A percentile compares a stretch with the other conserved stretches of the same genome.
Evolutionary conservation across 2,329 filamentous ascomycete genomes (phyloP).

Genomic region (Pseudonectria buxi): DNA sequence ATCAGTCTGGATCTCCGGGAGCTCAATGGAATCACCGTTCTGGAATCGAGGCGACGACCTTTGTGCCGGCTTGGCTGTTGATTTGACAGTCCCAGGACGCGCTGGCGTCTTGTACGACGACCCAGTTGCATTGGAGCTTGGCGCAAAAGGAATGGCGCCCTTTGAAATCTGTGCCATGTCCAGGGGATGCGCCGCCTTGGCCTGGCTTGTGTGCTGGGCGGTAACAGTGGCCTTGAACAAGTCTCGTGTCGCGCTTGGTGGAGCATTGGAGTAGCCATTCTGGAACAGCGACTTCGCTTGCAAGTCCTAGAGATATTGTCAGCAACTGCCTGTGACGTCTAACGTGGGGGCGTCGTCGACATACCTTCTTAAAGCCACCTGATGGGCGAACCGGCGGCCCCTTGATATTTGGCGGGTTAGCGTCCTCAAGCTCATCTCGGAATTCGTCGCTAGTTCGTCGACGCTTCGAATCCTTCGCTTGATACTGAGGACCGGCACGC

Average conservation of each 20-base stretch:
- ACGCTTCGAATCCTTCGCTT: slow-evolving; percentile 68
- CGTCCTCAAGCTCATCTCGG: slow-evolving; percentile 55
- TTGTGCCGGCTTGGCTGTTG: slow-evolving; percentile 51
- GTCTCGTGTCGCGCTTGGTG: slow-evolving; percentile 46
- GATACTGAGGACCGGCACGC: slow-evolving; percentile 55
- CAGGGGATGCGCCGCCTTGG: slow-evolving; percentile 60
- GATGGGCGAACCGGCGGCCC: slow-evolving; percentile 82
- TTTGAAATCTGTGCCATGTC: slow-evolving; percentile 86
- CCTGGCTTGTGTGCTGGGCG: slow-evolving; percentile 58
- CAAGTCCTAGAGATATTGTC: slow-evolving; percentile 45
- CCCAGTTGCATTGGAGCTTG: slow-evolving; percentile 52
- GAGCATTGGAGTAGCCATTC: slow-evolving; percentile 54
- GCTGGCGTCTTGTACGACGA: slow-evolving; percentile 64
- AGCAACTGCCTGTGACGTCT: background rate
- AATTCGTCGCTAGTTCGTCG: slow-evolving; percentile 69
- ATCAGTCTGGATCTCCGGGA: slow-evolving; percentile 93
- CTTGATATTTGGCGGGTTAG: slow-evolving; percentile 58
- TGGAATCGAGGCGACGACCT: slow-evolving; percentile 78
- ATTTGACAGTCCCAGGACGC: slow-evolving; percentile 46
- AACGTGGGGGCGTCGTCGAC: slow-evolving; percentile 14
- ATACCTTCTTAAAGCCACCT: slow-evolving; percentile 61
- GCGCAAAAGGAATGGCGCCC: slow-evolving; percentile 82
- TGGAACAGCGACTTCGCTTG: slow-evolving; percentile 54
- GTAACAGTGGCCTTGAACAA: slow-evolving; percentile 62
- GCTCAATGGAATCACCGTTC: slow-evolving; percentile 81